Conservation (phyloP, 768 basidiomycete genomes). For the Naganishia vaughanmartiniae region DNA sequence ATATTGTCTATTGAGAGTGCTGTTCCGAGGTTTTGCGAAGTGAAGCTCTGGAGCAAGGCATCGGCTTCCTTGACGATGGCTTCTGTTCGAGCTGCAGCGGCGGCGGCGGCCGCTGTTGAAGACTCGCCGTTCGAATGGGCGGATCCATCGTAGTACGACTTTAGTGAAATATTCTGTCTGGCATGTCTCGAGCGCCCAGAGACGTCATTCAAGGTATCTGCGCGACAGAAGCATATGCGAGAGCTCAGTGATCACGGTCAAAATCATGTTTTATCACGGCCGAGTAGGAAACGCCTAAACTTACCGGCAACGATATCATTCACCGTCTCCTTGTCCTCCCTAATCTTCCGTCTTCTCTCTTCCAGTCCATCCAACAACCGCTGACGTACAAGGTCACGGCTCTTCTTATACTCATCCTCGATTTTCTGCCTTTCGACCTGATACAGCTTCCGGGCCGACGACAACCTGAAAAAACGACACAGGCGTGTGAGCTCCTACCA, state of each 20-base stretch:
- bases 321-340: slow-evolving; percentile 55
- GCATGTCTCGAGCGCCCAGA: slow-evolving; percentile 1
- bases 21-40: not conserved
- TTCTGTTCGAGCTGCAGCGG: slow-evolving; percentile 1
- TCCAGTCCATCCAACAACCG: slow-evolving; percentile 53
- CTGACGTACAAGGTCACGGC: slow-evolving; percentile 52
- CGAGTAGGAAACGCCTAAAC: slow-evolving; percentile 28
- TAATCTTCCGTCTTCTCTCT: slow-evolving; percentile 52
- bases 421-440: slow-evolving; percentile 54
- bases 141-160: not conserved
- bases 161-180: not conserved
- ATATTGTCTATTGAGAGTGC: slow-evolving; percentile 46
- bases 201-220: slow-evolving; percentile 17
- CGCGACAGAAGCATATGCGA: not conserved
- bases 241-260: not conserved
- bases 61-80: slow-evolving; percentile 22
- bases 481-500: not conserved
- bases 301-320: slow-evolving; percentile 53
- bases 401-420: slow-evolving; percentile 54
- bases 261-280: not conserved
- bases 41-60: slow-evolving; percentile 29
- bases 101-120: not conserved
- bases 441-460: slow-evolving; percentile 41
- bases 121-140: slow-evolving; percentile 9
- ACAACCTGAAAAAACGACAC: not conserved